Percentiles rank a stretch among this genome's conserved stretches.
Evolutionary conservation across 164 flowering plant species (phyloP).

Genomic region (Vitis labrusca): DNA sequence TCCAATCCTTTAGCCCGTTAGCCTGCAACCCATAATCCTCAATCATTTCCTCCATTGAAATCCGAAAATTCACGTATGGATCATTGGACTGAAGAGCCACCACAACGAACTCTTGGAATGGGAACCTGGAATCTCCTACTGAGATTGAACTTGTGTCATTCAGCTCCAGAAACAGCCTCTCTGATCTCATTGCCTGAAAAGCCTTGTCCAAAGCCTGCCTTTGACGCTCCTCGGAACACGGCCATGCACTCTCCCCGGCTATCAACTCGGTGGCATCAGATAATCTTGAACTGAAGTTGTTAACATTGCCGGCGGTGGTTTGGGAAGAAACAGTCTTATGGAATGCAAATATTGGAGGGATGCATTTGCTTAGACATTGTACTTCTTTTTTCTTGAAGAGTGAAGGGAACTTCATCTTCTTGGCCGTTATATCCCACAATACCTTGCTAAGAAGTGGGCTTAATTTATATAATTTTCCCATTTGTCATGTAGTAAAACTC

Average conservation of each 20-base stretch:
- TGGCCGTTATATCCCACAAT: not conserved
- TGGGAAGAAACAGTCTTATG: not conserved
- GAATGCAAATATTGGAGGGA: not conserved
- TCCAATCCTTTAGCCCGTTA: conserved; percentile 28
- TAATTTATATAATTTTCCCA: no score
- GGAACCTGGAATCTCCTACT: conserved; percentile 3
- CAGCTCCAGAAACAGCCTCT: conserved; percentile 18
- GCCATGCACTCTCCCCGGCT: not conserved
- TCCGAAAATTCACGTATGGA: conserved; percentile 21
- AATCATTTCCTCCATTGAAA: conserved; percentile 31
- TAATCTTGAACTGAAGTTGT: not conserved
- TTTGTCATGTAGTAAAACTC: no score
- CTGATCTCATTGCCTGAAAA: conserved; percentile 6
- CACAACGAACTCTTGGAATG: conserved; percentile 5
- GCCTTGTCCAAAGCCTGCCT: not conserved
- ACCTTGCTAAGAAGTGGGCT: not conserved
- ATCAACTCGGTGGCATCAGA: not conserved
- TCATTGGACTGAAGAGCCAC: conserved; percentile 16
- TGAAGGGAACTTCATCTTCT: not conserved
- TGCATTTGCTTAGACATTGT: not conserved
- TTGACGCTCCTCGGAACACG: not conserved
- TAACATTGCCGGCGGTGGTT: not conserved
- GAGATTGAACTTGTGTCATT: conserved; percentile 10
- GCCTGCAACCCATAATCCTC: conserved; percentile 19
- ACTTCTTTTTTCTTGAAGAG: not conserved